Evolutionary conservation across 148 eudicot species (phyloP).

Genomic region (Cornus suecica): DNA sequence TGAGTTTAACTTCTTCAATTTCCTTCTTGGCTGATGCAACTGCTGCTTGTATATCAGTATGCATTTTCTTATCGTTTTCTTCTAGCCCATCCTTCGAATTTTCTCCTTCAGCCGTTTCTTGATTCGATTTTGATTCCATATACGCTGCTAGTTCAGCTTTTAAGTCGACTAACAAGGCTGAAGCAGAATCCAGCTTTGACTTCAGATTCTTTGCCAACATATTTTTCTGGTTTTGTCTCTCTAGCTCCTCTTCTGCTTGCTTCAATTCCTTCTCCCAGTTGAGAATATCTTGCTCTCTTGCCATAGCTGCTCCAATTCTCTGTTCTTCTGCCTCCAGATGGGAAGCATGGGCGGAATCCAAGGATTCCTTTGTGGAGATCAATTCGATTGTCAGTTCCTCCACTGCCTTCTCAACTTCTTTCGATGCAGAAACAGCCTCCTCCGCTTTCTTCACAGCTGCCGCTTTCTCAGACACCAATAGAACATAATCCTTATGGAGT

Average conservation of each 20-base stretch:
- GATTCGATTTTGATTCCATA: constrained; percentile 66
- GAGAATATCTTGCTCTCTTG: constrained; percentile 71
- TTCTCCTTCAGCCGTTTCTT: constrained; percentile 31
- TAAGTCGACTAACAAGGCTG: constrained; percentile 51
- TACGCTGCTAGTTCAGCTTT: constrained; percentile 83
- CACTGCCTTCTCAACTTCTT: constrained; percentile 81
- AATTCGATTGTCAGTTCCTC: constrained; percentile 86
- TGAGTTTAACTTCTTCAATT: constrained; percentile 65
- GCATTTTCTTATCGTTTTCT: constrained; percentile 37
- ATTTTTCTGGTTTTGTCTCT: constrained; percentile 55
- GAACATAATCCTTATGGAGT: constrained; percentile 51
- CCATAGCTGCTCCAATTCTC: constrained; percentile 87
- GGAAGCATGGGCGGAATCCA: constrained; percentile 87
- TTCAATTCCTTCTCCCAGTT: constrained; percentile 86
- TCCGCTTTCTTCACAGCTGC: constrained; percentile 71
- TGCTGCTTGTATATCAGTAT: constrained; percentile 50
- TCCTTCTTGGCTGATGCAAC: constrained; percentile 55
- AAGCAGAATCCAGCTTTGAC: constrained; percentile 59
- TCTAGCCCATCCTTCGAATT: constrained; percentile 9
- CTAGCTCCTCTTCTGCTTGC: constrained; percentile 79
- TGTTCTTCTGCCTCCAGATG: constrained; percentile 97
- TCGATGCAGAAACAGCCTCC: constrained; percentile 58
- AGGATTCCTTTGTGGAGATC: constrained; percentile 66
- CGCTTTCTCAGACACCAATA: constrained; percentile 56
- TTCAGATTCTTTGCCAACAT: constrained; percentile 64